Conservation (phyloP, 2,329 filamentous ascomycete species). For the Emergomyces africanus region DNA sequence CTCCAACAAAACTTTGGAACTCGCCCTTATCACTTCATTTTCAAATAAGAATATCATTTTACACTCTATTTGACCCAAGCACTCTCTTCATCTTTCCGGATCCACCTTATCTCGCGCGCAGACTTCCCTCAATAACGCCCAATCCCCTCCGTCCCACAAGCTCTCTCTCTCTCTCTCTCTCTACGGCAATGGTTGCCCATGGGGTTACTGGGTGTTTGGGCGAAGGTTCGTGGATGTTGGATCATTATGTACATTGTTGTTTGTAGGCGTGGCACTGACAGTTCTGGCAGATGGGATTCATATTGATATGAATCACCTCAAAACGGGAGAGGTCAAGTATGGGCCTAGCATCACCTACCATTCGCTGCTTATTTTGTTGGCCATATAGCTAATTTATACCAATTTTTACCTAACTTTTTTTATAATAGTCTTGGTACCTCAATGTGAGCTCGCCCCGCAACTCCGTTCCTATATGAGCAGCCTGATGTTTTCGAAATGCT, state of each 20-base stretch:
- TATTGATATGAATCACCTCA: constrained; percentile 95
- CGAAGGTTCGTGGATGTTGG: constrained; percentile 8
- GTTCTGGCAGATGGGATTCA: constrained; percentile 78
- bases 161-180: not conserved
- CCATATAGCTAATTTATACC: not conserved
- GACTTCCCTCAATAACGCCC: not conserved
- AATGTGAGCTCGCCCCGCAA: constrained; percentile 60
- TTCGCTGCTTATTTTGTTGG: not conserved
- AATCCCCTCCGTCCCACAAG: not conserved
- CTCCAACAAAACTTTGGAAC: not conserved
- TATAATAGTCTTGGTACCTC: constrained; percentile 90
- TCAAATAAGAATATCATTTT: not conserved
- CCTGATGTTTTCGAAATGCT: constrained; percentile 15
- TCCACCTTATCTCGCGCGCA: not conserved
- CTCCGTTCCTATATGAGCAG: not conserved
- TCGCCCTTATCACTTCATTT: not conserved
- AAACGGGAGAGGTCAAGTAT: constrained; percentile 98
- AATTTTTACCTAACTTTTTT: no score
- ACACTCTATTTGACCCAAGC: not conserved
- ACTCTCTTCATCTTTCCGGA: not conserved
- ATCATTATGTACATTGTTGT: not conserved
- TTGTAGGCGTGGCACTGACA: constrained; percentile 9
- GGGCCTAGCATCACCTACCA: constrained; percentile 34
- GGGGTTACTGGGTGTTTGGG: constrained; percentile 11
- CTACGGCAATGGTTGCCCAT: constrained; percentile 7